Conservation (phyloP, 2,329 filamentous ascomycete genomes). For the Cordyceps tenuipes region DNA sequence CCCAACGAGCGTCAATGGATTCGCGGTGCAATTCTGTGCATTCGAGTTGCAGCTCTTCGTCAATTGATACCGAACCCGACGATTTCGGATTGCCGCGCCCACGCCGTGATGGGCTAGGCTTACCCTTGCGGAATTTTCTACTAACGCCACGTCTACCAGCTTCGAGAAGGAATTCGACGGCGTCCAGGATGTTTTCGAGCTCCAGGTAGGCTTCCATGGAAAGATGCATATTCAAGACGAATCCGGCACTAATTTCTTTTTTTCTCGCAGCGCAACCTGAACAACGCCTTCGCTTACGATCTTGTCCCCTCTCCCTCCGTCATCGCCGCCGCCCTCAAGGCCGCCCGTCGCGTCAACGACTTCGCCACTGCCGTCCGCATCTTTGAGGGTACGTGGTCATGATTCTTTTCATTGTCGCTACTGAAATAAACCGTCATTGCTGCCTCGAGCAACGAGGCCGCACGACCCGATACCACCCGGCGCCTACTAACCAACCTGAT, state of each 20-base stretch:
- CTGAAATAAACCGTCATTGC: not conserved
- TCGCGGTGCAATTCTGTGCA: not conserved
- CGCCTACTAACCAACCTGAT: not conserved
- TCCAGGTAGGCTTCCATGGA: constrained; percentile 63
- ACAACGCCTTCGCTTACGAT: constrained; percentile 99
- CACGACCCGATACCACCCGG: not conserved
- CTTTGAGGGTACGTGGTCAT: constrained; percentile 73
- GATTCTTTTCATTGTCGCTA: not conserved
- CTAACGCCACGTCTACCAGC: constrained; percentile 40
- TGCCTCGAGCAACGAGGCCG: not conserved
- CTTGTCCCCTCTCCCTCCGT: constrained; percentile 91
- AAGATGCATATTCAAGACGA: not conserved
- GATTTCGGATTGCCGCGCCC: not conserved
- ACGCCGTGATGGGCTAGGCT: constrained; percentile 12
- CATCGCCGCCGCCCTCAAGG: constrained; percentile 82
- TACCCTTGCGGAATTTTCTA: constrained; percentile 18
- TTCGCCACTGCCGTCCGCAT: constrained; percentile 96
- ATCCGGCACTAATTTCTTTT: constrained; percentile 4
- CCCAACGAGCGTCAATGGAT: not conserved
- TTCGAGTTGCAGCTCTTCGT: not conserved
- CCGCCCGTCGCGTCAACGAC: constrained; percentile 94
- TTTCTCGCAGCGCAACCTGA: constrained; percentile 66
- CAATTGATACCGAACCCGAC: not conserved
- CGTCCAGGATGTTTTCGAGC: constrained; percentile 98
- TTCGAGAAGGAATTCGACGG: constrained; percentile 99